Base-by-base conservation (phyloP, 2,329 filamentous ascomycete genomes). In the Neonectria magnoliae region DNA sequence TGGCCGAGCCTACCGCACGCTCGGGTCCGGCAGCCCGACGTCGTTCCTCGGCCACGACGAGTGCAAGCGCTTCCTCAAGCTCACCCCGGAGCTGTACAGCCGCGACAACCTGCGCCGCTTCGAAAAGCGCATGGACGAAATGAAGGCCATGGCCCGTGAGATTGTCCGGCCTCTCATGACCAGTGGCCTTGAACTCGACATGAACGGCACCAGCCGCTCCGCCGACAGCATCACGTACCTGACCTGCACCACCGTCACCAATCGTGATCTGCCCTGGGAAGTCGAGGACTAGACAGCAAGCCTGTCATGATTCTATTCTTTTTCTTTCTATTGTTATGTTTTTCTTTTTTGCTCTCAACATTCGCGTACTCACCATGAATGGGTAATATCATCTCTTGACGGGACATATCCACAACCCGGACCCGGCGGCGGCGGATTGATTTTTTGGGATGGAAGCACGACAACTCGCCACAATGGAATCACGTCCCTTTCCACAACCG, bases 11-110 rank as follows among this genome's bases (percentile, higher is more conserved):
- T 97, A 95, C 78, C 88, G 93, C 45, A 86, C 91, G 2, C 84
- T 98, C 9, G 94, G 93, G 33, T 86, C 87, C 5, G 82, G 87
- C 2, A 82, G 82, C 4, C 65, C 78, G 14, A 82, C 87, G 0
- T 83, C 85, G 0, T 98, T 96, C 75, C 87, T 98, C 5, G 80
- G 83, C 1, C 93, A 95, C 76, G 94, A 97, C 69, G 94, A 97
- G 69, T 91, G 95, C 76, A 98, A 97, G 79, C 88, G 89, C 22
- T 98, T 98, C 73, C 85, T 98, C 57, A 97, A 97, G 77, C 82
- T 95, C 22, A 90, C 88, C 11, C 91, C 93, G 0, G 91, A 96
- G 20, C 80, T 95, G 8, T 97, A 98, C 80, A 93, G 87, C 48
- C 87, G 94, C 18, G 94, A 98, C n/a, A 95, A 93, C 67, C 79